phyloP scores from a whole-genome alignment of 768 basidiomycete species.

The Royoungia palumana region DNA sequence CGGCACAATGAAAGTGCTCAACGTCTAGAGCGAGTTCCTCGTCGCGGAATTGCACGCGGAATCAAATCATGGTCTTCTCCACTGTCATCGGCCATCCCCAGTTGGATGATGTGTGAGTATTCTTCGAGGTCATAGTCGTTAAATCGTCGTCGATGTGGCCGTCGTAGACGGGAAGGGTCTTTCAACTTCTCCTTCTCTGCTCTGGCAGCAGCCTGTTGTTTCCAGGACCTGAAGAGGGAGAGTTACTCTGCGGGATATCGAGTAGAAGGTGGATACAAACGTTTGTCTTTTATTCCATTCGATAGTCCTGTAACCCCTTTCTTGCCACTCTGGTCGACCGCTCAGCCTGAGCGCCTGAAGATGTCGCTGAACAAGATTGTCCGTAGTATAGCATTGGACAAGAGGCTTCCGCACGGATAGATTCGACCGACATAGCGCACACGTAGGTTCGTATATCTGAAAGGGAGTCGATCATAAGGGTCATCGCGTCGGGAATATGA shows the following conservation, averaged over 20 bases:
- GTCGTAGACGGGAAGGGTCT: constrained; percentile 9
- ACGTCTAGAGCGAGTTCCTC: constrained; percentile 16
- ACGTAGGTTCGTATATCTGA: constrained; percentile 44
- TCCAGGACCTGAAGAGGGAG: constrained; percentile 30
- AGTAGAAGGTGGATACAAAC: constrained; percentile 36
- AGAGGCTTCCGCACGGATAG: constrained; percentile 43
- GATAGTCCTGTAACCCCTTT: constrained; percentile 40
- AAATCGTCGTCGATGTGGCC: constrained; percentile 10
- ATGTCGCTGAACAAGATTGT: constrained; percentile 59
- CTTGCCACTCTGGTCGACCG: constrained; percentile 52
- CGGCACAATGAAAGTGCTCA: constrained; percentile 1
- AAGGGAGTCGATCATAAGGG: constrained; percentile 2
- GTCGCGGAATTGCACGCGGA: constrained; percentile 8
- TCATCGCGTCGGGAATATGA: background rate
- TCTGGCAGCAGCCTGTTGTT: constrained; percentile 10
- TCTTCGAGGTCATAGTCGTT: constrained; percentile 8
- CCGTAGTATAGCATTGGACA: constrained; percentile 62
- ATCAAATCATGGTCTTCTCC: background rate
- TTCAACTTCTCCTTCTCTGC: constrained; percentile 19
- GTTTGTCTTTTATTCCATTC: constrained; percentile 56
- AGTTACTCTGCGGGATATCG: background rate
- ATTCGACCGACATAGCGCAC: constrained; percentile 57
- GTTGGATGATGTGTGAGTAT: constrained; percentile 1
- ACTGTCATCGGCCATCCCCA: constrained; percentile 7
- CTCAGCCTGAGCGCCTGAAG: constrained; percentile 44